phyloP scores from a whole-genome alignment of 1,284 basidiomycete species.

The Schizopora paradoxa region DNA sequence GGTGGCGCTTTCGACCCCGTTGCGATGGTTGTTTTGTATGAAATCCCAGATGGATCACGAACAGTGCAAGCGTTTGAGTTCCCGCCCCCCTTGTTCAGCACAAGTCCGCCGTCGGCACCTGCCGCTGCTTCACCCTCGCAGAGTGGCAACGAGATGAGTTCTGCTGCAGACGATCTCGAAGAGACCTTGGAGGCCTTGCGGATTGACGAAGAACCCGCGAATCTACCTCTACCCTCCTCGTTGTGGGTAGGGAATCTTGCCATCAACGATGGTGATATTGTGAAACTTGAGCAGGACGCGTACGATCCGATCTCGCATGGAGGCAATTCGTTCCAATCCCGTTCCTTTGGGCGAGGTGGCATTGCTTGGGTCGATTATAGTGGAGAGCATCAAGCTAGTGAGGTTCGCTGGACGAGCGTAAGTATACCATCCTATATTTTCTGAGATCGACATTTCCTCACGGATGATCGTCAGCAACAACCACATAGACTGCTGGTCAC shows the following conservation, averaged over 20 bases:
- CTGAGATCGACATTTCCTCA: neutral
- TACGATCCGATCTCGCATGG: conserved; percentile 32
- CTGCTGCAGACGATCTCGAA: conserved; percentile 36
- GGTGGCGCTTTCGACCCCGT: conserved; percentile 65
- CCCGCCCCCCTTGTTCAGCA: conserved; percentile 46
- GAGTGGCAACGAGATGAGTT: conserved; percentile 17
- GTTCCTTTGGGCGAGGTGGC: conserved; percentile 36
- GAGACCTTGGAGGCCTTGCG: conserved; percentile 39
- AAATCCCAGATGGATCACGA: conserved; percentile 36
- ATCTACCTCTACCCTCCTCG: conserved; percentile 34
- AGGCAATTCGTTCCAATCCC: neutral
- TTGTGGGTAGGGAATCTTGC: conserved; percentile 38
- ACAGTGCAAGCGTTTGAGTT: conserved; percentile 48
- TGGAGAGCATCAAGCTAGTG: conserved; percentile 37
- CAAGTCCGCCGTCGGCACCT: conserved; percentile 16
- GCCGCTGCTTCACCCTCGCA: conserved; percentile 17
- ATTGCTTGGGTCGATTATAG: conserved; percentile 45
- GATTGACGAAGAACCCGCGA: conserved; percentile 35
- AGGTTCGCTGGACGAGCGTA: conserved; percentile 32
- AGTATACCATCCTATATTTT: conserved; percentile 27
- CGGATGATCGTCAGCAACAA: too few relatives aligned
- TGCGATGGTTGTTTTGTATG: conserved; percentile 51
- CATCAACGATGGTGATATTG: conserved; percentile 36
- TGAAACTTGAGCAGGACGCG: conserved; percentile 39
- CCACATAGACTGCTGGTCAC: conserved; percentile 66